phyloP scores from a whole-genome alignment of 225 moss, liverwort and hornwort genomes.

The Neckera pumila region DNA sequence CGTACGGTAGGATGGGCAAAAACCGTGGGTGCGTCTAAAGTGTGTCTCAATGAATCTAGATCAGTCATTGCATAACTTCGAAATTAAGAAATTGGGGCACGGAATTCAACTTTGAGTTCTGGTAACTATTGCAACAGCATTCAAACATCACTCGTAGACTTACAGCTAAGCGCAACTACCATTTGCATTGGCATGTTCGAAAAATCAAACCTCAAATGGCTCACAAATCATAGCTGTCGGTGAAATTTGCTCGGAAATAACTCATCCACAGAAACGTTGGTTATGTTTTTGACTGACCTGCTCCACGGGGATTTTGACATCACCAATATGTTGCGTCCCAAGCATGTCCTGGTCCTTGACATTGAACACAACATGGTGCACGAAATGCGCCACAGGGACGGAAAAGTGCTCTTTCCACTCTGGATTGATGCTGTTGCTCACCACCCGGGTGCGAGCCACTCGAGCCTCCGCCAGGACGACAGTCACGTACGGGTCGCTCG shows the following conservation, averaged over 20 bases:
- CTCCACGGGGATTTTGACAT: slow-evolving; percentile 56
- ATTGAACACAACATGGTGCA: slow-evolving; percentile 43
- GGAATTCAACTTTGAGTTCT: neutral
- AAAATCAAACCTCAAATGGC: neutral
- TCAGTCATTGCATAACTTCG: neutral
- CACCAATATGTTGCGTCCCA: slow-evolving; percentile 90
- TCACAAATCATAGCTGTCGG: neutral
- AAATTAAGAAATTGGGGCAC: neutral
- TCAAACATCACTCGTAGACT: neutral
- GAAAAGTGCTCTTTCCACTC: slow-evolving; percentile 79
- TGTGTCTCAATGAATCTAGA: neutral
- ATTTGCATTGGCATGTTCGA: neutral
- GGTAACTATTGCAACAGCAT: neutral
- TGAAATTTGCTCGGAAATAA: neutral
- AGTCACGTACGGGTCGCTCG: slow-evolving; percentile 92
- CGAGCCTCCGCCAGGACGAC: slow-evolving; percentile 67
- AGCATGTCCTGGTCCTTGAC: slow-evolving; percentile 91
- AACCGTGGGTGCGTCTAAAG: neutral
- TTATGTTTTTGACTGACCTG: neutral
- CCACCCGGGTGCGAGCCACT: slow-evolving; percentile 83
- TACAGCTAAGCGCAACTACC: neutral
- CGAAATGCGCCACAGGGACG: slow-evolving; percentile 73
- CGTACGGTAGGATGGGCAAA: neutral
- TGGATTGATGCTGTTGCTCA: slow-evolving; percentile 61
- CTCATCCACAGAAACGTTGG: neutral